Conservation (phyloP, 148 eudicot species). For the Fagopyrum homotropicum region DNA sequence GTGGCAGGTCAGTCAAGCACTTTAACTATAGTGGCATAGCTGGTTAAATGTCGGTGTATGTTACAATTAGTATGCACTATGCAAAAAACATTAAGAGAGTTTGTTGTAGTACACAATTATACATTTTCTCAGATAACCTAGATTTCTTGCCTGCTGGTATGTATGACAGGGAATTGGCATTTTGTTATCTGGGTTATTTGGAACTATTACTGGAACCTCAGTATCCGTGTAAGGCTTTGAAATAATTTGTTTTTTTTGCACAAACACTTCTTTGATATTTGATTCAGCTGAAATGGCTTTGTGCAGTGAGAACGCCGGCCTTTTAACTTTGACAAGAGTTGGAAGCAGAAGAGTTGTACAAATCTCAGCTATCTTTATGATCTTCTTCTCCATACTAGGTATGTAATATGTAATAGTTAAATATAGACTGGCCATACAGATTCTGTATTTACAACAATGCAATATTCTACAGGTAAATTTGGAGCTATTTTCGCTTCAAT, state of each 20-base stretch:
- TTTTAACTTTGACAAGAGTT: slow-evolving; percentile 82
- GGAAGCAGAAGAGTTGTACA: slow-evolving; percentile 96
- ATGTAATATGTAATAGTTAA: slow-evolving; percentile 9
- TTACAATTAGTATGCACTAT: too few species aligned
- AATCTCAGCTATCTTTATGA: slow-evolving; percentile 86
- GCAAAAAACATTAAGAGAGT: too few species aligned
- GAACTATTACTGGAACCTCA: slow-evolving; percentile 82
- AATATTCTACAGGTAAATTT: slow-evolving; percentile 54
- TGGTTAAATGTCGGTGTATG: too few species aligned
- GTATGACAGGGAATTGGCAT: slow-evolving; percentile 75
- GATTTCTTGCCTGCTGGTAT: neutral
- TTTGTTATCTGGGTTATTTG: slow-evolving; percentile 79
- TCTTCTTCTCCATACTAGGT: slow-evolving; percentile 93
- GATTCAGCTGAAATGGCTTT: neutral
- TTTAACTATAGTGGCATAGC: neutral
- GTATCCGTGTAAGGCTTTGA: slow-evolving; percentile 63
- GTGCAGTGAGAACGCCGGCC: slow-evolving; percentile 91
- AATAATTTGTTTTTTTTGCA: slow-evolving; percentile 9
- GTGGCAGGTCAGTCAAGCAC: slow-evolving; percentile 67
- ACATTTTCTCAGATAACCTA: too few species aligned
- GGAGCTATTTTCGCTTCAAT: slow-evolving; percentile 93
- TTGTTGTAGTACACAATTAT: too few species aligned
- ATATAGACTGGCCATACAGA: neutral
- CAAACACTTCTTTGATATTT: neutral
- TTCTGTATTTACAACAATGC: neutral